Percentiles rank a stretch among this genome's conserved stretches.
Conservation (phyloP, 164 flowering plant species). For the Chimonanthus salicifolius region DNA sequence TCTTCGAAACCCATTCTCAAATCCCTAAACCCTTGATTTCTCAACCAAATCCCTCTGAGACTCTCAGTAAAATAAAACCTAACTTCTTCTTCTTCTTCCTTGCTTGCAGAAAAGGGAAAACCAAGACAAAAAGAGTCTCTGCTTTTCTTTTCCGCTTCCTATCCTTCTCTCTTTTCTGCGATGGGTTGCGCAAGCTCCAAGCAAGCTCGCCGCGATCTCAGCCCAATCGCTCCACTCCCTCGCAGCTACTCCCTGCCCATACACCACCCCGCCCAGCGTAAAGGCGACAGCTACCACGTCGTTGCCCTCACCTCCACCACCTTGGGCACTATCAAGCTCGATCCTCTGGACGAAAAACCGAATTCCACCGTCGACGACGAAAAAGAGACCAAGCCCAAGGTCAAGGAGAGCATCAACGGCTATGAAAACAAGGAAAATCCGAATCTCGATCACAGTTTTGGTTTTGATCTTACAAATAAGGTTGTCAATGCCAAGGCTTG, state of each 20-base stretch:
- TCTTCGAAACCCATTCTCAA: no score
- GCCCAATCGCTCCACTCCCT: conserved; percentile 25
- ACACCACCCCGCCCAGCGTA: conserved; percentile 27
- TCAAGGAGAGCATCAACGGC: no score
- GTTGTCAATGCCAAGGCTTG: conserved; percentile 62
- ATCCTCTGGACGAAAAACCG: conserved; percentile 8
- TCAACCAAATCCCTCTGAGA: no score
- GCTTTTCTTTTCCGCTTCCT: no score
- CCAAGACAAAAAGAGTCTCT: neutral
- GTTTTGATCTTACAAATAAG: conserved; percentile 31
- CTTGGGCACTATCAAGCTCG: conserved; percentile 50
- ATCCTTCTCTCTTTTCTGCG: neutral
- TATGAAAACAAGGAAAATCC: neutral
- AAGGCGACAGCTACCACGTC: conserved; percentile 44
- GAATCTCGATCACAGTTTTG: neutral
- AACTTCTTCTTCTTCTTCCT: neutral
- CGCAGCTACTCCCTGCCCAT: conserved; percentile 50
- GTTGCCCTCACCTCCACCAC: conserved; percentile 67
- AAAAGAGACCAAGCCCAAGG: neutral
- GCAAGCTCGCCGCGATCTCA: conserved; percentile 38
- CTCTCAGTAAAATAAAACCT: no score
- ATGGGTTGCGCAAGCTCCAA: conserved; percentile 80
- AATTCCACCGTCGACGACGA: neutral
- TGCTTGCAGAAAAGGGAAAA: neutral
- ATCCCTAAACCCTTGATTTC: no score